phyloP scores from a whole-genome alignment of 306 rosid genomes.

The Corylus americana region DNA sequence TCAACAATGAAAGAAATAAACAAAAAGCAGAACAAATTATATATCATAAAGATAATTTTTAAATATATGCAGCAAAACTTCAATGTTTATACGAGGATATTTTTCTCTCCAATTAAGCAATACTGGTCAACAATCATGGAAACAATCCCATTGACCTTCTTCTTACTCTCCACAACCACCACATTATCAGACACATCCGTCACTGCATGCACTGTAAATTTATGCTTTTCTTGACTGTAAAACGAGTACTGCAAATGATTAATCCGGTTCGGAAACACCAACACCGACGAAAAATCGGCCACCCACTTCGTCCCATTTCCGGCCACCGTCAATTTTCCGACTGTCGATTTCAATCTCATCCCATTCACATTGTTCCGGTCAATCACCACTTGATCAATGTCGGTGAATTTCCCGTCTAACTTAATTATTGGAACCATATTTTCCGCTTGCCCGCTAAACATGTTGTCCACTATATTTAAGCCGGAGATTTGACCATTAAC shows the following conservation, averaged over 20 bases:
- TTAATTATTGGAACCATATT: constrained; percentile 49
- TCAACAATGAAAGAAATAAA: no score
- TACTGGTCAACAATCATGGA: constrained; percentile 37
- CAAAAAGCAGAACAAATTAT: no score
- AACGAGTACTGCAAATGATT: constrained; percentile 53
- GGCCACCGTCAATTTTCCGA: constrained; percentile 42
- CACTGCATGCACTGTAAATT: constrained; percentile 52
- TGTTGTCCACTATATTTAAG: constrained; percentile 54
- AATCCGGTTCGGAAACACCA: constrained; percentile 58
- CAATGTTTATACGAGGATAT: not conserved
- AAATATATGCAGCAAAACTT: not conserved
- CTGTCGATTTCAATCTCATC: constrained; percentile 61
- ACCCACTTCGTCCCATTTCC: constrained; percentile 59
- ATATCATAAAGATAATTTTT: not conserved
- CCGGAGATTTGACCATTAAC: constrained; percentile 58
- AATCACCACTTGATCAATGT: constrained; percentile 62
- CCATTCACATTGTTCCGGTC: constrained; percentile 64
- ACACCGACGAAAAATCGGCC: constrained; percentile 51
- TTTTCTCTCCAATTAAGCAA: not conserved
- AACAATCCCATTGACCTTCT: constrained; percentile 30
- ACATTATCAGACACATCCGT: constrained; percentile 57
- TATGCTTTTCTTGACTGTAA: constrained; percentile 36
- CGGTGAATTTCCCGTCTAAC: constrained; percentile 52
- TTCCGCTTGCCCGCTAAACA: constrained; percentile 52
- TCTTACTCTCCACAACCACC: constrained; percentile 46